Conservation (phyloP, 306 rosid species). For the Carpinus fangiana region DNA sequence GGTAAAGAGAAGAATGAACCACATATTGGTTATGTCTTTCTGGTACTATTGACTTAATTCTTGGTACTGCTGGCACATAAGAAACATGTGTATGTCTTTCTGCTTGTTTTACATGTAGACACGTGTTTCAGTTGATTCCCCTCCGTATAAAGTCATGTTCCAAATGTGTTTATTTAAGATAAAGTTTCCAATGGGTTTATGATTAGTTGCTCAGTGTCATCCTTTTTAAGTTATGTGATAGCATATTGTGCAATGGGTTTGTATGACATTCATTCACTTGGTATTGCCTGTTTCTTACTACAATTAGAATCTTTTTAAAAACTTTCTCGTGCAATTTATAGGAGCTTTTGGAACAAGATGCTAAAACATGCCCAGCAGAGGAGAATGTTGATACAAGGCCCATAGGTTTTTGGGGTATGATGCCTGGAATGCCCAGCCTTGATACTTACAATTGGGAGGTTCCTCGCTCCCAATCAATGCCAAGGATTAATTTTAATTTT, state of each 20-base stretch:
- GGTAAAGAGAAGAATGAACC: background rate
- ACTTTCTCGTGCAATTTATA: conserved; percentile 7
- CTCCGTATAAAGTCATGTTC: background rate
- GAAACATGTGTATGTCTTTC: background rate
- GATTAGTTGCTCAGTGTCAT: background rate
- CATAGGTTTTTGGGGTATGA: too few species aligned
- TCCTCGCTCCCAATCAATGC: too few species aligned
- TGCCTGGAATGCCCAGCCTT: too few species aligned
- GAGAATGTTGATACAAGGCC: conserved; percentile 47
- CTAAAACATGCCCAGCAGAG: conserved; percentile 36
- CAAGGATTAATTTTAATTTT: background rate
- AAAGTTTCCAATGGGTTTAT: background rate
- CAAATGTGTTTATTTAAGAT: background rate
- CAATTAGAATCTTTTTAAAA: background rate
- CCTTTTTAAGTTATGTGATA: background rate
- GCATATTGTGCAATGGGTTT: conserved; percentile 16
- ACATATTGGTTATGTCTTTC: too few species aligned
- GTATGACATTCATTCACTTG: background rate
- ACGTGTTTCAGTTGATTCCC: background rate
- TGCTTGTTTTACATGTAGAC: background rate
- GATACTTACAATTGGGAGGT: too few species aligned
- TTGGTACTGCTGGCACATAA: background rate
- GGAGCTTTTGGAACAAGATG: conserved; percentile 45
- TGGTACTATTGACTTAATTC: background rate
- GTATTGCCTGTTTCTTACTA: background rate